Base-by-base conservation (phyloP, 202 grass and related monocot genomes). In the Setaria viridis region DNA sequence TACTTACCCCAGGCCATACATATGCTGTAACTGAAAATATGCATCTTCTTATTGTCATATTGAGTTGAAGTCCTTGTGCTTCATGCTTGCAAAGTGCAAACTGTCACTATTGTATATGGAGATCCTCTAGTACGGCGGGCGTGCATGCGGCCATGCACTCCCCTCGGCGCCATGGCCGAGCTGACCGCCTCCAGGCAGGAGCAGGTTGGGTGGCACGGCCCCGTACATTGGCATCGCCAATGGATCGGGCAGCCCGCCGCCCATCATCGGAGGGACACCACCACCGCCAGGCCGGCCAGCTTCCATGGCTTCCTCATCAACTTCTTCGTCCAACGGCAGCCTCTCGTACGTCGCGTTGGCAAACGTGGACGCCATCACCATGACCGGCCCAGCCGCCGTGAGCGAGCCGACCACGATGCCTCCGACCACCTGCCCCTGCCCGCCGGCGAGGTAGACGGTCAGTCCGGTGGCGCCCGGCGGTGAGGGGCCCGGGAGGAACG, bases 341-440 rank as follows among this genome's bases (percentile, higher is more conserved):
- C 92, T 85, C 77, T 94, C 92, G 58, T 94, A 94, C 5, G 92
- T 91, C 19, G 92, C 89, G 79, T 91, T 94, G 19, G 84, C 86
- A 3, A 94, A 94, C 32, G 89, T 89, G 45, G 92, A 88, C 4
- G 92, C 89, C 74, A 89, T 94, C 74, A 94, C 87, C 85, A 94
- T 88, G 70, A 94, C 92, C 0, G 92, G 92, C 4, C 92, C 89
- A 0, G 89, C 87, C 0, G 92, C 84, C 17, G 78, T 94, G 77
- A 94, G 86, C 7, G 87, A 55, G 75, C 92, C 92, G 33, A 91
- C 81, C 12, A 94, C 89, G 70, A 78, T 91, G 62, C 92, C 92
- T 4, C 89, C 92, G 1, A 94, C 87, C 19, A 94, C 90, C 30
- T 94, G 92, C 11, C 92, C 92, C 45, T 94, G 89, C 6, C 86